Percentiles rank a stretch among this genome's conserved stretches.
Evolutionary conservation across 164 flowering plant genomes (phyloP).

Genomic region (Umbilicus rupestris): DNA sequence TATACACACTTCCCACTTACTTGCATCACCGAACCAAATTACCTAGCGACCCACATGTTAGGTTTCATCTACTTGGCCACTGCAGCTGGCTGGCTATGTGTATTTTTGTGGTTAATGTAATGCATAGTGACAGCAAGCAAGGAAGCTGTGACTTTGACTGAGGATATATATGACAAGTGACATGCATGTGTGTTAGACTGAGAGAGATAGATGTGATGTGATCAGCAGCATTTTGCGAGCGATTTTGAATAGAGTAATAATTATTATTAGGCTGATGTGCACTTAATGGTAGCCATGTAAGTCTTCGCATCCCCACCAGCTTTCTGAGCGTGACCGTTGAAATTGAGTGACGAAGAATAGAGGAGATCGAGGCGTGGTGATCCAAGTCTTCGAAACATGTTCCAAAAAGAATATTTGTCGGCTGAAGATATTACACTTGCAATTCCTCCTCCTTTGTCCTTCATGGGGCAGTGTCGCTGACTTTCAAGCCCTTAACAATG

Average conservation of each 20-base stretch:
- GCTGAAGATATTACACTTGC: neutral
- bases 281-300: neutral
- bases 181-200: too few relatives aligned
- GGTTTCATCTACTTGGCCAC: too few relatives aligned
- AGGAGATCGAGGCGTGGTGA: neutral
- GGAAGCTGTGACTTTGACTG: too few relatives aligned
- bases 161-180: too few relatives aligned
- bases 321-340: slow-evolving; percentile 7
- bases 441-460: neutral
- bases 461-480: neutral
- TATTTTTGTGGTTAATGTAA: too few relatives aligned
- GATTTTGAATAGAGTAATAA: too few relatives aligned
- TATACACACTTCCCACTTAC: slow-evolving; percentile 3
- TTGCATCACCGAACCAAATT: slow-evolving; percentile 1
- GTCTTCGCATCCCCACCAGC: slow-evolving; percentile 1
- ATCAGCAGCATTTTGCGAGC: too few relatives aligned
- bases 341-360: neutral
- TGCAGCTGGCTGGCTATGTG: too few relatives aligned
- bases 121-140: too few relatives aligned
- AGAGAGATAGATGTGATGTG: too few relatives aligned
- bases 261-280: neutral
- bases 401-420: neutral
- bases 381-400: slow-evolving; percentile 1
- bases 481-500: neutral
- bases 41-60: neutral